Evolutionary conservation across 148 eudicot species (phyloP).

Genomic region (Cornus controversa): DNA sequence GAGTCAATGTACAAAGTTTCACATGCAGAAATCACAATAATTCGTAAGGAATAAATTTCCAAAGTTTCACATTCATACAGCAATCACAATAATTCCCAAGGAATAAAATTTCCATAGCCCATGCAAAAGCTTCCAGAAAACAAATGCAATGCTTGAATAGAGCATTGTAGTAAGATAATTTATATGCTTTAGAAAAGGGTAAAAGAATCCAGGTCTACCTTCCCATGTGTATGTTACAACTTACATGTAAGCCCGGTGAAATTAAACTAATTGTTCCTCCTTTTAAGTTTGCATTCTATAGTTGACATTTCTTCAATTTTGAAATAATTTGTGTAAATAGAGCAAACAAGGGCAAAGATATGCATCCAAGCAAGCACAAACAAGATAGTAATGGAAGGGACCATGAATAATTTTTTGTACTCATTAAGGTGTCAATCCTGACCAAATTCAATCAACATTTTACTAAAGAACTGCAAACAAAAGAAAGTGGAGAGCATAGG

Average conservation of each 20-base stretch:
- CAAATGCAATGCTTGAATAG: neutral
- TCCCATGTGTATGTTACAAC: neutral
- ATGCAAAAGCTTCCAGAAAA: neutral
- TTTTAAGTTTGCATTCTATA: neutral
- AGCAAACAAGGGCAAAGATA: neutral
- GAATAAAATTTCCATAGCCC: neutral
- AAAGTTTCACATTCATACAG: neutral
- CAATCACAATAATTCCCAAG: too few relatives aligned
- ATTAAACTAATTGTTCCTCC: neutral
- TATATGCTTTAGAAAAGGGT: neutral
- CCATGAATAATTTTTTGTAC: too few relatives aligned
- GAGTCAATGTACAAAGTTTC: constrained; percentile 8
- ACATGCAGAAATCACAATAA: constrained; percentile 4
- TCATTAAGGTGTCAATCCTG: too few relatives aligned
- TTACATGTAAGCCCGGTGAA: too few relatives aligned
- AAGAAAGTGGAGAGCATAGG: too few relatives aligned
- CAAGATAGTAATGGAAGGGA: too few relatives aligned
- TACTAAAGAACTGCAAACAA: too few relatives aligned
- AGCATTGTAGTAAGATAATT: neutral
- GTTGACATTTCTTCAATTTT: neutral
- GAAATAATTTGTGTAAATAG: too few relatives aligned
- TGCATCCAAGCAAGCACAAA: neutral
- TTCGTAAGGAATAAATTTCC: neutral
- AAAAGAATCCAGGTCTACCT: too few relatives aligned
- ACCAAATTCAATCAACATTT: too few relatives aligned